Evolutionary conservation across 495 filamentous ascomycete species (phyloP).

Genomic region (Neurospora africana): DNA sequence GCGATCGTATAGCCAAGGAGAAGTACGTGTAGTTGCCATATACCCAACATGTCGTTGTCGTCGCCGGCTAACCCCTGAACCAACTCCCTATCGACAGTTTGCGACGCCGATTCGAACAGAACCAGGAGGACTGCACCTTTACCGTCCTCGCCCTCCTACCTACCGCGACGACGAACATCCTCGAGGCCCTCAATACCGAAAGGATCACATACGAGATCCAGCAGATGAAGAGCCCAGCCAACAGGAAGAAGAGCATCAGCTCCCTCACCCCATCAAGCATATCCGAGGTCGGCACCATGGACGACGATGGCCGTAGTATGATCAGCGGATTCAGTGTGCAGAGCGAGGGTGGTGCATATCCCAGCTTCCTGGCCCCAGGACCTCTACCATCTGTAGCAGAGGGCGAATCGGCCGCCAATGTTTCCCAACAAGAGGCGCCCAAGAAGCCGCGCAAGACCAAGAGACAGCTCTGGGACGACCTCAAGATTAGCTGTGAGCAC

Average conservation of each 20-base stretch:
- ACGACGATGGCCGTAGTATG: slow-evolving; percentile 72
- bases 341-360: slow-evolving; percentile 68
- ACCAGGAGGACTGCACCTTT: slow-evolving; percentile 96
- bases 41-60: background rate
- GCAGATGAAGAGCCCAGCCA: slow-evolving; percentile 67
- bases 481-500: slow-evolving; percentile 82
- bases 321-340: slow-evolving; percentile 47
- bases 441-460: slow-evolving; percentile 64
- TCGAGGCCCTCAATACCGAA: slow-evolving; percentile 82
- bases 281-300: slow-evolving; percentile 40
- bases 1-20: slow-evolving; percentile 87
- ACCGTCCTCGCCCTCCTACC: slow-evolving; percentile 95
- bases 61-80: slow-evolving; percentile 5
- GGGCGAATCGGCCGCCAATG: slow-evolving; percentile 27
- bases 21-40: slow-evolving; percentile 51
- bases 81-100: slow-evolving; percentile 44
- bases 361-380: slow-evolving; percentile 46
- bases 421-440: slow-evolving; percentile 12
- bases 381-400: slow-evolving; percentile 27
- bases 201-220: slow-evolving; percentile 83
- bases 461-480: slow-evolving; percentile 90
- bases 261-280: slow-evolving; percentile 56
- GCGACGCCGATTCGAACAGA: slow-evolving; percentile 91
- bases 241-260: slow-evolving; percentile 56
- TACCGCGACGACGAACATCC: slow-evolving; percentile 77